A percentile compares a stretch with the other conserved stretches of the same genome.
Evolutionary conservation across 2,329 filamentous ascomycete genomes (phyloP).

Genomic region (Coniochaeta prunicola): DNA sequence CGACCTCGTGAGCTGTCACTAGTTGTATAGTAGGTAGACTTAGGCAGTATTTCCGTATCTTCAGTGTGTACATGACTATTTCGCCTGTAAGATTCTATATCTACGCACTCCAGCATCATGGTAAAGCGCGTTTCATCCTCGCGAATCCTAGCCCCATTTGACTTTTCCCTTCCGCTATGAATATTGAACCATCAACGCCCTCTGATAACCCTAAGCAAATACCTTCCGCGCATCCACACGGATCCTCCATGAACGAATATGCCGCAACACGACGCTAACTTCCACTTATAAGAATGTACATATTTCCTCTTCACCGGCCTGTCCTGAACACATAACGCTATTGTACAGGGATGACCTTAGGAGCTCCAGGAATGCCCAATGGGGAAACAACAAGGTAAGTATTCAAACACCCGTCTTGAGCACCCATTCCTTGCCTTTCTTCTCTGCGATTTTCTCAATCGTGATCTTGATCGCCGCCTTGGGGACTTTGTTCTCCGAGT

Average conservation of each 20-base stretch:
- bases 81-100: neutral
- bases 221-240: too few species aligned
- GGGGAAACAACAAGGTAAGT: neutral
- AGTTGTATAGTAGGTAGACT: too few species aligned
- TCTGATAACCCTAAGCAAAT: too few species aligned
- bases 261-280: too few species aligned
- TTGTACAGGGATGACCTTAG: too few species aligned
- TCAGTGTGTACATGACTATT: neutral
- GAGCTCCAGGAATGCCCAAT: neutral
- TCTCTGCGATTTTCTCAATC: constrained; percentile 56
- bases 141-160: neutral
- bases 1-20: too few species aligned
- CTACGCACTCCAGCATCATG: neutral
- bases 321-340: too few species aligned
- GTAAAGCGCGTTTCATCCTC: neutral
- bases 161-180: neutral
- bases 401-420: constrained; percentile 23
- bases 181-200: neutral
- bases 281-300: too few species aligned
- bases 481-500: constrained; percentile 65
- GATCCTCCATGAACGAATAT: too few species aligned
- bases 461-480: constrained; percentile 67
- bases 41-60: too few species aligned
- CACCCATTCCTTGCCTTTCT: constrained; percentile 57
- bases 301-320: too few species aligned